phyloP scores from a whole-genome alignment of 2,329 filamentous ascomycete species.

The Fusarium ramigenum region DNA sequence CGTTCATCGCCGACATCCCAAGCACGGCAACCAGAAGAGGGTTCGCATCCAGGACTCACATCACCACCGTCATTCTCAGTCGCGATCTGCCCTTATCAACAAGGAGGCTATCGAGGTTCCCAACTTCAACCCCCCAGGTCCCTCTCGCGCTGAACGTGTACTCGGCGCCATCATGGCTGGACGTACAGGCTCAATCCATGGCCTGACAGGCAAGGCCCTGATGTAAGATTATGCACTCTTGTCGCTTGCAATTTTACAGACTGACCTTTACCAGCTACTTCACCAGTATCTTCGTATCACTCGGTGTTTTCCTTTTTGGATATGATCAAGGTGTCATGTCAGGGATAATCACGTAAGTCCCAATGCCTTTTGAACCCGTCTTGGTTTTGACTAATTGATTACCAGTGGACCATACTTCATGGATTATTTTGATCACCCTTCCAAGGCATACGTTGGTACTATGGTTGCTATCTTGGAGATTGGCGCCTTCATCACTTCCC shows the following conservation, averaged over 20 bases:
- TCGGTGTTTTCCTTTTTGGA: conserved; percentile 88
- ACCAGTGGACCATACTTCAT: conserved; percentile 86
- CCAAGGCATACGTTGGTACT: conserved; percentile 87
- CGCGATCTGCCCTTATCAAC: conserved; percentile 57
- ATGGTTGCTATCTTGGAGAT: conserved; percentile 98
- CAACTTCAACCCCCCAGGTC: conserved; percentile 67
- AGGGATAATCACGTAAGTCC: conserved; percentile 69
- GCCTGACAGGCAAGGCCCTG: conserved; percentile 93
- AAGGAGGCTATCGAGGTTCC: conserved; percentile 89
- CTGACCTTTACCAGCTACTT: conserved; percentile 74
- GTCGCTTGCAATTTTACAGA: background rate
- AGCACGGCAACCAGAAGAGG: conserved; percentile 61
- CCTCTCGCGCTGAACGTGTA: conserved; percentile 73
- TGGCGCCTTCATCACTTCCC: conserved; percentile 89
- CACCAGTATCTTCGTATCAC: conserved; percentile 88
- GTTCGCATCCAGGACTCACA: conserved; percentile 72
- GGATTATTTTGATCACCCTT: conserved; percentile 91
- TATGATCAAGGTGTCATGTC: conserved; percentile 95
- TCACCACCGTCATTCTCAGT: conserved; percentile 51
- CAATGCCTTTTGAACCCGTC: background rate
- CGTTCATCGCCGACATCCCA: conserved; percentile 56
- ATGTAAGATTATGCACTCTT: conserved; percentile 65
- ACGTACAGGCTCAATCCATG: conserved; percentile 80
- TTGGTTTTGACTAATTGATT: conserved; percentile 34
- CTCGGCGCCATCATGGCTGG: conserved; percentile 88